These are phyloP conservation scores for Yamadazyma triangularis DNA, from an alignment of 1,139 yeast genomes.

Conservation along the genomic window DNA sequence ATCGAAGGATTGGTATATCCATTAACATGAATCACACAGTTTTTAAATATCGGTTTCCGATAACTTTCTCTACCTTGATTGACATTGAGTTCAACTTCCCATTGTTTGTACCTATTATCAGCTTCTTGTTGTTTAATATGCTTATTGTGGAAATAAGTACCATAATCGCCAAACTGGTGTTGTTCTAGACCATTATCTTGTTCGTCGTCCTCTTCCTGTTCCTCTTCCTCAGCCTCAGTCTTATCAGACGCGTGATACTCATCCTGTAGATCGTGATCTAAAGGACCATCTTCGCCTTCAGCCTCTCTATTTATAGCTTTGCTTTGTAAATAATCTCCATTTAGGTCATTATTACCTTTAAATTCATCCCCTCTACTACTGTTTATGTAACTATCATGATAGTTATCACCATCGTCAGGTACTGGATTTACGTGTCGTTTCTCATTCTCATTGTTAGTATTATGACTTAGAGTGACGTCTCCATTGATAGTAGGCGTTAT, in stretches of 20 bases:
- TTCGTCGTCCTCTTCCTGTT: no score
- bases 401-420: not conserved
- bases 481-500: not conserved
- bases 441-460: not conserved
- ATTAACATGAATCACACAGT: constrained; percentile 69
- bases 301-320: constrained; percentile 7
- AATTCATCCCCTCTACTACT: not conserved
- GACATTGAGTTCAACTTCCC: constrained; percentile 41
- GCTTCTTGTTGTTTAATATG: constrained; percentile 62
- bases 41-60: constrained; percentile 46
- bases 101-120: constrained; percentile 49
- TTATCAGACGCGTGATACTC: not conserved
- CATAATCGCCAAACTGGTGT: constrained; percentile 67
- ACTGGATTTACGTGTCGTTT: no score
- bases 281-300: no score
- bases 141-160: constrained; percentile 65
- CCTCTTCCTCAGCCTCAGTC: constrained; percentile 3
- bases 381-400: not conserved
- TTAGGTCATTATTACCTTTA: not conserved
- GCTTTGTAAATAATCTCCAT: not conserved
- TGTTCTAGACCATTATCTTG: constrained; percentile 27
- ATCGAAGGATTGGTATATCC: constrained; percentile 84
- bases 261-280: not conserved
- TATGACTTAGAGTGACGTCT: not conserved
- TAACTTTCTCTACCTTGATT: constrained; percentile 16